A percentile compares a stretch with the other conserved stretches of the same genome.
phyloP scores from a whole-genome alignment of 2,329 filamentous ascomycete species.

The Penicillium rolfsii region DNA sequence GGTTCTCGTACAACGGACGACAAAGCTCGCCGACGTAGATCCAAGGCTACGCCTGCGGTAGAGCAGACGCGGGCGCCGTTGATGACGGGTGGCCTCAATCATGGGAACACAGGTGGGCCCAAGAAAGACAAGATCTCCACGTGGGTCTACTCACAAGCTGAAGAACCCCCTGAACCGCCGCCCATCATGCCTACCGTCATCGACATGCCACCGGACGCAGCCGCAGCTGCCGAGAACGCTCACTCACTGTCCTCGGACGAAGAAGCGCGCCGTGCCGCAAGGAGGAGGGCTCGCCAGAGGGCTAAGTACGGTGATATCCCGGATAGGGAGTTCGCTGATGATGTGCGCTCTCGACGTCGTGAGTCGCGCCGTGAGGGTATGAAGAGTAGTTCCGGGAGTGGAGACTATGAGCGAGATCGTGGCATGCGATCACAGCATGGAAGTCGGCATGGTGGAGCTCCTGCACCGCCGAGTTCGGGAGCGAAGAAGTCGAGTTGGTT shows the following conservation, averaged over 20 bases:
- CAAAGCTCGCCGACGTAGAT: constrained; percentile 42
- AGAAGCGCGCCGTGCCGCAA: constrained; percentile 43
- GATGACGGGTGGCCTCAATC: constrained; percentile 40
- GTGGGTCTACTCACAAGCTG: constrained; percentile 54
- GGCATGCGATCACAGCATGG: constrained; percentile 35
- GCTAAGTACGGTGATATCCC: constrained; percentile 42
- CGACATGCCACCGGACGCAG: constrained; percentile 43
- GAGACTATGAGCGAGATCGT: constrained; percentile 44
- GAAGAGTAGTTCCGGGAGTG: constrained; percentile 48
- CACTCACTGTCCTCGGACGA: constrained; percentile 49
- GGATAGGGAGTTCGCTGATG: constrained; percentile 46
- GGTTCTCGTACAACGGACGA: constrained; percentile 41
- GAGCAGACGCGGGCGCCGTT: constrained; percentile 33
- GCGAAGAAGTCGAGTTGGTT: constrained; percentile 49
- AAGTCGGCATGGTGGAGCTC: constrained; percentile 30
- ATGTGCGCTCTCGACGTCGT: constrained; percentile 39
- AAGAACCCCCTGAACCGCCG: constrained; percentile 53
- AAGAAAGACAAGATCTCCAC: constrained; percentile 53
- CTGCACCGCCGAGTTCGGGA: constrained; percentile 30
- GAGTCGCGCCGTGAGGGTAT: constrained; percentile 39
- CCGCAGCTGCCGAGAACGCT: constrained; percentile 35
- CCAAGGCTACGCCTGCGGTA: constrained; percentile 29
- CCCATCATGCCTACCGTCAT: constrained; percentile 52
- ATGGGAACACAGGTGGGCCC: constrained; percentile 15
- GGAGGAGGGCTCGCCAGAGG: constrained; percentile 44